Conservation (phyloP, 306 rosid species). For the Acmispon strigosus region DNA sequence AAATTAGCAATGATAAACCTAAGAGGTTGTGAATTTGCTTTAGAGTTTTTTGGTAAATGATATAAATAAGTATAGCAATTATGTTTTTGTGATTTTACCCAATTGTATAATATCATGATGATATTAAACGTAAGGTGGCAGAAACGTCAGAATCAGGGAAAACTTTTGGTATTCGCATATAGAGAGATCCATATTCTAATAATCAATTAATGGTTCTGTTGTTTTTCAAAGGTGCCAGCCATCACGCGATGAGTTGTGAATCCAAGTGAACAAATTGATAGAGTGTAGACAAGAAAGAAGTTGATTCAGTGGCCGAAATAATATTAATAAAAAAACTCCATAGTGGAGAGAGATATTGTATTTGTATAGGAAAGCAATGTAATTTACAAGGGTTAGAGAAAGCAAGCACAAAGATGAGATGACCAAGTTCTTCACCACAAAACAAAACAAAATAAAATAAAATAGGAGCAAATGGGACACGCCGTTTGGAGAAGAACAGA, state of each 20-base stretch:
- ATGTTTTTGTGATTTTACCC: background rate
- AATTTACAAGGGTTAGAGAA: constrained; percentile 3
- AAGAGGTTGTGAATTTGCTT: too few species aligned
- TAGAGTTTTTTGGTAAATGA: too few species aligned
- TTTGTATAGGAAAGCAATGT: constrained; percentile 16
- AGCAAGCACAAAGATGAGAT: constrained; percentile 21
- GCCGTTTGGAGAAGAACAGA: constrained; percentile 13
- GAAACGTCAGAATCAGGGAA: constrained; percentile 18
- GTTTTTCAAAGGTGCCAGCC: constrained; percentile 15
- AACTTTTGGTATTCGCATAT: constrained; percentile 20
- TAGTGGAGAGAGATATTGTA: constrained; percentile 17
- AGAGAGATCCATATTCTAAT: constrained; percentile 19
- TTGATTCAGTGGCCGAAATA: constrained; percentile 38
- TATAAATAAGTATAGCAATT: background rate
- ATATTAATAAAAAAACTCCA: background rate
- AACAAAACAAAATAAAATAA: background rate
- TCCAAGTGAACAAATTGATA: constrained; percentile 25
- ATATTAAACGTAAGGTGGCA: background rate
- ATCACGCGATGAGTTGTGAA: constrained; percentile 19
- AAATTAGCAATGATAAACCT: too few species aligned
- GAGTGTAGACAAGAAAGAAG: background rate
- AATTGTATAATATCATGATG: background rate
- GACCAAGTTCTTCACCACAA: constrained; percentile 20
- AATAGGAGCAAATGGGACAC: constrained; percentile 11
- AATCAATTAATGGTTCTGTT: background rate